A percentile compares a stretch with the other conserved stretches of the same genome.
Evolutionary conservation across 2,329 filamentous ascomycete species (phyloP).

Genomic region (Apiospora sp.): DNA sequence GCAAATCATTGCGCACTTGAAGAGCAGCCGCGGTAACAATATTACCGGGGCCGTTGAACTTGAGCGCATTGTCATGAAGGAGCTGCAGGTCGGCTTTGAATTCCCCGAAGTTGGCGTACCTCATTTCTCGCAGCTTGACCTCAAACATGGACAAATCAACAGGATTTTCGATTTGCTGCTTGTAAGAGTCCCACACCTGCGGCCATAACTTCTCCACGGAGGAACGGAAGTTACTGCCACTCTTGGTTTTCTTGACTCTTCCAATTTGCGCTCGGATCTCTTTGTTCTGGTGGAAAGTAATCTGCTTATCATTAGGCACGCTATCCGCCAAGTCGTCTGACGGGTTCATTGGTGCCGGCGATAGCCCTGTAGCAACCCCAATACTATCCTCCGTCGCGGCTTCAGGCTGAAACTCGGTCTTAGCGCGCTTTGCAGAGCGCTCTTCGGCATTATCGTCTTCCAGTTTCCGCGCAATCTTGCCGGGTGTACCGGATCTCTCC

Average conservation of each 20-base stretch:
- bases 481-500: conserved; percentile 36
- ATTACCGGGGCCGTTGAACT: conserved; percentile 85
- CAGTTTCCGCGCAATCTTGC: conserved; percentile 75
- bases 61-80: conserved; percentile 79
- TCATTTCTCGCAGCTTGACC: conserved; percentile 73
- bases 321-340: conserved; percentile 38
- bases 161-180: conserved; percentile 73
- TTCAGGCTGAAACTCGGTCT: conserved; percentile 64
- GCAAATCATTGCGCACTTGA: conserved; percentile 63
- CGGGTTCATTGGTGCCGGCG: conserved; percentile 29
- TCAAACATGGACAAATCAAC: conserved; percentile 90
- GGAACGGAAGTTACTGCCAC: conserved; percentile 76
- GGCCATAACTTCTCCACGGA: conserved; percentile 82
- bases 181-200: conserved; percentile 76
- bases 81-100: conserved; percentile 79
- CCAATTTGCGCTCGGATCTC: conserved; percentile 67
- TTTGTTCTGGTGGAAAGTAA: conserved; percentile 49
- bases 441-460: conserved; percentile 75
- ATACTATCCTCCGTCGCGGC: conserved; percentile 35
- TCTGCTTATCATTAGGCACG: conserved; percentile 53
- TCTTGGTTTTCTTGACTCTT: conserved; percentile 86
- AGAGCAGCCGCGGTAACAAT: conserved; percentile 68
- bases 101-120: conserved; percentile 74
- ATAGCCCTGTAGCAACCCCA: conserved; percentile 34
- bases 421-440: conserved; percentile 82